A percentile compares a stretch with the other conserved stretches of the same genome.
phyloP scores from a whole-genome alignment of 2,329 filamentous ascomycete genomes.

The Venturiaceae sp. region DNA sequence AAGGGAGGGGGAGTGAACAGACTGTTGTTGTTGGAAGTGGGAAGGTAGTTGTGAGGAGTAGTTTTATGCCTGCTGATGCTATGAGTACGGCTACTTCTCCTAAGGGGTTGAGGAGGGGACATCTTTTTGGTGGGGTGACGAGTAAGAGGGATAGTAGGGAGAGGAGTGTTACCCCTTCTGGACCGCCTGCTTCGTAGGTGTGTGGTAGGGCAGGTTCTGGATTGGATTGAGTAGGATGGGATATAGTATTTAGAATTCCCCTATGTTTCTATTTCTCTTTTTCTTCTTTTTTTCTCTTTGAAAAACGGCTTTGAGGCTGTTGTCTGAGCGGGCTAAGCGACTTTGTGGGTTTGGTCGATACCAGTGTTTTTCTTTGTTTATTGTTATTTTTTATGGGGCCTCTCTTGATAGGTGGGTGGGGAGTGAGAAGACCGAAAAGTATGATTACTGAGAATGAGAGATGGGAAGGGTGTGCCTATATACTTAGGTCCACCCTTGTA shows the following conservation, averaged over 20 bases:
- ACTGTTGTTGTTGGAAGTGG: slow-evolving; percentile 64
- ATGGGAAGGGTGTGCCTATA: no score
- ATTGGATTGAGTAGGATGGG: not conserved
- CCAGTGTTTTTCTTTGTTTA: no score
- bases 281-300: not conserved
- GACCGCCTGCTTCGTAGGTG: not conserved
- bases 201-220: not conserved
- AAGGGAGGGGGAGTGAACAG: slow-evolving; percentile 58
- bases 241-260: not conserved
- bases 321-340: no score
- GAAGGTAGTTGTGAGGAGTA: slow-evolving; percentile 62
- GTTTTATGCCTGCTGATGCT: slow-evolving; percentile 49
- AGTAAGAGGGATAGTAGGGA: slow-evolving; percentile 16
- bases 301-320: no score
- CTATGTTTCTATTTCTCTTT: not conserved
- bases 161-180: slow-evolving; percentile 9
- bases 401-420: no score
- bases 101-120: slow-evolving; percentile 28
- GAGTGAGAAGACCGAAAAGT: no score
- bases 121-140: slow-evolving; percentile 35
- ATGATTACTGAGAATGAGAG: no score
- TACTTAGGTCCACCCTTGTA: no score
- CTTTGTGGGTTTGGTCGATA: no score
- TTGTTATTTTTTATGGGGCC: no score
- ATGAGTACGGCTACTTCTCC: slow-evolving; percentile 30